phyloP scores from a whole-genome alignment of 192 early-diverging fungal species.

The Phlyctochytrium planicorne region DNA sequence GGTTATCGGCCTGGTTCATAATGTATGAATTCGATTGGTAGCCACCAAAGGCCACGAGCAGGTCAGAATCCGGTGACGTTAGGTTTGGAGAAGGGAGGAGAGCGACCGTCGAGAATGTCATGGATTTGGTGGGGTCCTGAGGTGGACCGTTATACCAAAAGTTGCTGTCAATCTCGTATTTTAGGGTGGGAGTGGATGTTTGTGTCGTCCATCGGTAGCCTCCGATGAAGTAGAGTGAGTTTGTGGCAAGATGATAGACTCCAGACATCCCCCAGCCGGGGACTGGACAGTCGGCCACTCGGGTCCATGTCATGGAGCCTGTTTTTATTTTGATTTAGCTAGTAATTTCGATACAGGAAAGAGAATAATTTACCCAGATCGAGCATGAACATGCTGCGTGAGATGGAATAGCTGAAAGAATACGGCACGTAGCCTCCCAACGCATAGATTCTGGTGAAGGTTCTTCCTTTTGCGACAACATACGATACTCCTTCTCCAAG shows the following conservation, averaged over 20 bases:
- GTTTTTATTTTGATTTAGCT: background rate
- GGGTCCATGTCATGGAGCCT: conserved; percentile 19
- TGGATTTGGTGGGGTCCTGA: conserved; percentile 10
- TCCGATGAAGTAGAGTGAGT: conserved; percentile 35
- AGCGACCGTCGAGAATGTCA: conserved; percentile 3
- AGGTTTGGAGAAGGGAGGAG: conserved; percentile 7
- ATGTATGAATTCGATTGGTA: conserved; percentile 1
- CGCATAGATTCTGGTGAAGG: conserved; percentile 16
- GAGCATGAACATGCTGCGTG: conserved; percentile 12
- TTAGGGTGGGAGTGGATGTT: background rate
- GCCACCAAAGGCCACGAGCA: conserved; percentile 15
- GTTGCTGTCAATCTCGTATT: conserved; percentile 34
- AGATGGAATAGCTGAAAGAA: background rate
- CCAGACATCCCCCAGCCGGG: conserved; percentile 21
- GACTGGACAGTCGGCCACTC: conserved; percentile 19
- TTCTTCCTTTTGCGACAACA: conserved; percentile 9
- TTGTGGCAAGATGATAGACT: conserved; percentile 27
- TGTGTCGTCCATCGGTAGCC: conserved; percentile 22
- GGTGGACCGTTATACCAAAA: conserved; percentile 30
- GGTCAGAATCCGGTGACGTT: too few relatives aligned
- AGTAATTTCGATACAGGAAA: background rate
- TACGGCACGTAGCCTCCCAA: conserved; percentile 18
- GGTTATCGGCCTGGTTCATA: background rate
- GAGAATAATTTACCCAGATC: conserved; percentile 8
- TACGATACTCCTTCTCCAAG: conserved; percentile 18